Evolutionary conservation across 495 filamentous ascomycete genomes (phyloP).

Genomic region (Viridothelium virens): DNA sequence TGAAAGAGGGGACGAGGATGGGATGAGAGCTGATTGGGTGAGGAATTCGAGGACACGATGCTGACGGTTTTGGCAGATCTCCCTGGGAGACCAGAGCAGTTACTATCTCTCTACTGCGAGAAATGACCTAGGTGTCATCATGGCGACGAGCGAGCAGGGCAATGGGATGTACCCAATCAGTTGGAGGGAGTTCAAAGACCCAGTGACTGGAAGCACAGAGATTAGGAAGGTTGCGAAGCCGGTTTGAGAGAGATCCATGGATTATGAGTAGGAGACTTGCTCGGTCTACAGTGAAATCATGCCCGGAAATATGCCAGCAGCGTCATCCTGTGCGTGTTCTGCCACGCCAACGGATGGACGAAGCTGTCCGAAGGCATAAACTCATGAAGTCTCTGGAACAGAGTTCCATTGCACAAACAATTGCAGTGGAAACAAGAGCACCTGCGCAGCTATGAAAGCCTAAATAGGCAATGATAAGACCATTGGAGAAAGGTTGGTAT

Average conservation of each 20-base stretch:
- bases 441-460: too few relatives aligned
- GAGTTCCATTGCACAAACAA: too few relatives aligned
- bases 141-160: constrained; percentile 82
- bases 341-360: too few relatives aligned
- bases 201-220: constrained; percentile 69
- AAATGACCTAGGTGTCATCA: constrained; percentile 88
- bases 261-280: background rate
- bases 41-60: background rate
- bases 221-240: constrained; percentile 89
- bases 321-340: background rate
- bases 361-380: too few relatives aligned
- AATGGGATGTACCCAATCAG: constrained; percentile 85
- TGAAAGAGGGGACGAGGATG: background rate
- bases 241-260: constrained; percentile 47
- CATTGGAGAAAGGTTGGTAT: background rate
- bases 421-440: too few relatives aligned
- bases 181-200: constrained; percentile 90
- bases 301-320: background rate
- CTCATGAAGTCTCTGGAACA: too few relatives aligned
- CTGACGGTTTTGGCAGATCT: constrained; percentile 48
- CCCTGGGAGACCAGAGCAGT: constrained; percentile 82
- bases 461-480: too few relatives aligned
- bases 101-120: constrained; percentile 86
- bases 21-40: background rate
- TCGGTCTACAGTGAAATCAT: background rate